A percentile compares a stretch with the other conserved stretches of the same genome.
Conservation (phyloP, 2,329 filamentous ascomycete species). For the Pleurostoma richardsiae region DNA sequence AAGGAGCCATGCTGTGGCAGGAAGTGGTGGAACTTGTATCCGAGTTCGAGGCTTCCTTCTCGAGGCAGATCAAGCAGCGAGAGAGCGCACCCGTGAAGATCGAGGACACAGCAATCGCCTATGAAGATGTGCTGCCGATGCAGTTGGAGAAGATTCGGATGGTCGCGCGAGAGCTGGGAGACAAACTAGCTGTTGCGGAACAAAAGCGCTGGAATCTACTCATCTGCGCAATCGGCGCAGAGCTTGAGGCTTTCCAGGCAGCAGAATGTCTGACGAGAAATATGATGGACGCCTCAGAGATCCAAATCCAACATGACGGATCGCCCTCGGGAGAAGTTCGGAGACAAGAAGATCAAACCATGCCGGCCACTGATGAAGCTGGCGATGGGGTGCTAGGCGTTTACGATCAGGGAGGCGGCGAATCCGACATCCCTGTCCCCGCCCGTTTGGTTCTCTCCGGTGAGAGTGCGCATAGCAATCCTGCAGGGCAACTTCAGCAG, state of each 20-base stretch:
- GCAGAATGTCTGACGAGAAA: constrained; percentile 21
- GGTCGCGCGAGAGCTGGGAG: constrained; percentile 51
- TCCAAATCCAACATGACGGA: constrained; percentile 10
- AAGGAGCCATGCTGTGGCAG: constrained; percentile 64
- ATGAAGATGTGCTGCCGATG: constrained; percentile 29
- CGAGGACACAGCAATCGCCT: not conserved
- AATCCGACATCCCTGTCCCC: constrained; percentile 35
- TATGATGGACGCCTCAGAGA: constrained; percentile 14
- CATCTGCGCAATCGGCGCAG: constrained; percentile 70
- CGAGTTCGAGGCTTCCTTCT: constrained; percentile 60
- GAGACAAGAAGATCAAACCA: constrained; percentile 5
- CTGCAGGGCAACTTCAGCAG: not conserved
- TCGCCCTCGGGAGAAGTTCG: constrained; percentile 3
- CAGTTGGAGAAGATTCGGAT: constrained; percentile 52
- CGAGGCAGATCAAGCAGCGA: no score
- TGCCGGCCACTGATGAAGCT: constrained; percentile 18
- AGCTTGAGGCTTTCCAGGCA: constrained; percentile 25
- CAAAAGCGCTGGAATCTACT: constrained; percentile 67
- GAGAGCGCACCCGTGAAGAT: no score
- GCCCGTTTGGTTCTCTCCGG: constrained; percentile 27
- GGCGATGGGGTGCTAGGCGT: constrained; percentile 23
- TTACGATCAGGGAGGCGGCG: constrained; percentile 9
- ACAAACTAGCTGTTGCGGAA: constrained; percentile 50
- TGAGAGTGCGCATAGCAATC: constrained; percentile 14
- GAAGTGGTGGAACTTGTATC: constrained; percentile 54